Percentiles rank a stretch among this genome's conserved stretches.
phyloP scores from a whole-genome alignment of 371 early-diverging fungal species.

The Gilbertella persicaria region DNA sequence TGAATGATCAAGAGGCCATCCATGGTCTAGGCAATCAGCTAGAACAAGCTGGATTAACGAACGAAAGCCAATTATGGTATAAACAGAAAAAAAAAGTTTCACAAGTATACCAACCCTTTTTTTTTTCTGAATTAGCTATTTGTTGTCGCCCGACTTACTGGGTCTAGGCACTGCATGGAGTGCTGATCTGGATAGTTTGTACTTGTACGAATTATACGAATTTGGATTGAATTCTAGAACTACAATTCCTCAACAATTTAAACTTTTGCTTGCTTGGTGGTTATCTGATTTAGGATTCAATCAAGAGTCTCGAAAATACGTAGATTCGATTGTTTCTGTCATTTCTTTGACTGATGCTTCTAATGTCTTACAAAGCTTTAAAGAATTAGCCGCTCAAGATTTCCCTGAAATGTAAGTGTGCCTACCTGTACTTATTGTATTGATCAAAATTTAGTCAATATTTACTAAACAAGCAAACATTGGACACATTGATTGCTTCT shows the following conservation, averaged over 20 bases:
- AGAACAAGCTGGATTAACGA: constrained; percentile 44
- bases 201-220: constrained; percentile 83
- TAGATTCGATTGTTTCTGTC: constrained; percentile 69
- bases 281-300: constrained; percentile 77
- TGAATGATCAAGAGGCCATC: constrained; percentile 71
- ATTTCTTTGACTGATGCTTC: constrained; percentile 23
- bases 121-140: constrained; percentile 48
- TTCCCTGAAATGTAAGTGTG: too few species aligned
- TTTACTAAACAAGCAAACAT: constrained; percentile 13
- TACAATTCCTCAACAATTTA: constrained; percentile 78
- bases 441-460: constrained; percentile 1
- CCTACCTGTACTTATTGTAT: too few species aligned
- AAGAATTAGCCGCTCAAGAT: too few species aligned
- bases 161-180: constrained; percentile 60
- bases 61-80: constrained; percentile 85
- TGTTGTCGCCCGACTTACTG: constrained; percentile 62
- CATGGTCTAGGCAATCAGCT: constrained; percentile 77
- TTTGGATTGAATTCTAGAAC: constrained; percentile 48
- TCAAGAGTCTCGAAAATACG: constrained; percentile 71
- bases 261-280: constrained; percentile 80
- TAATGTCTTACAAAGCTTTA: too few species aligned
- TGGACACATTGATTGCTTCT: constrained; percentile 16
- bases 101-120: neutral
- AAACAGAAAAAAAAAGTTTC: too few species aligned
- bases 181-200: constrained; percentile 58